Base-by-base conservation (phyloP, 805 yeast genomes). In the Grigorovia humatica region DNA sequence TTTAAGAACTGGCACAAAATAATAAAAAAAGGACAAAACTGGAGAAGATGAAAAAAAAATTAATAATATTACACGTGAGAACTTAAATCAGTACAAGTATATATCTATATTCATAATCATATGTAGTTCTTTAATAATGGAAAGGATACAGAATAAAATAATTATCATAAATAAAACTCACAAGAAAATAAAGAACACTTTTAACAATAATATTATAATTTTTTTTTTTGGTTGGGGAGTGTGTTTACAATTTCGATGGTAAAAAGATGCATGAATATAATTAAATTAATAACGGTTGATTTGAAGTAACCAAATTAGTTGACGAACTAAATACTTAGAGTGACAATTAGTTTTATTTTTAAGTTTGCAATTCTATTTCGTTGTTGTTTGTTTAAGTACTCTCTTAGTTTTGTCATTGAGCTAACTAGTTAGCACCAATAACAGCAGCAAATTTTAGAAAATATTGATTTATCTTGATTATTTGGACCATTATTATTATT, bases 361-460 rank as follows among this genome's bases (percentile, higher is more conserved):
- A 7, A 5, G 9, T 41, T 41, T 13, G 19, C n/a, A 3, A 12
- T 11, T n/a, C 19, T 41, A 41, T 41, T 41, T 41, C 17, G 3
- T 41, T 41, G 43, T n/a, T n/a, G 11, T 41, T 41, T 41, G 43
- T 41, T 9, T 41, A 13, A 13, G n/a, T 9, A 9, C 18, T 41
- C 4, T 41, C 19, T 41, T 41, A 15, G 12, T 8, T n/a, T 41
- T n/a, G 19, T 41, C 9, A 12, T 43, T 23, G 32, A 23, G 9
- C 44, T 48, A 41, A 32, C 15, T 13, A 32, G 38, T 35, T 49
- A 49, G 44, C 53, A 59, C 48, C 58, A 56, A 50, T 51, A 48
- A 48, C 64, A 56, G 52, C 64, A 62, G 32, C 62, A 62, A 23
- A 59, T 32, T 46, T 52, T 57, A 40, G 56, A 53, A 47, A 58